phyloP scores from a whole-genome alignment of 306 rosid species.

The Prunus padus region DNA sequence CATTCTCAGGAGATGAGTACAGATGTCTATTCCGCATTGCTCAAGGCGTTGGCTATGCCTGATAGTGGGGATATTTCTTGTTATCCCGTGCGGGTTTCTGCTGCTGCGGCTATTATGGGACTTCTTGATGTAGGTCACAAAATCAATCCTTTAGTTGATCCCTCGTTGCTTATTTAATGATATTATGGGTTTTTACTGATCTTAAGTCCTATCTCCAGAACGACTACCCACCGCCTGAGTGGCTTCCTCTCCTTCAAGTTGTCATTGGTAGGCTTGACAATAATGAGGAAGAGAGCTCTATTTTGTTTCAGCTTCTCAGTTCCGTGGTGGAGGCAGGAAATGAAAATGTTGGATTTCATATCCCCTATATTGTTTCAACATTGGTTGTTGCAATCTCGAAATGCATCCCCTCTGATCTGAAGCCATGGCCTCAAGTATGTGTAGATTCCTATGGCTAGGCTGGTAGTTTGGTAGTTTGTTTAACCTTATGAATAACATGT shows the following conservation, averaged over 20 bases:
- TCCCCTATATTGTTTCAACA: conserved; percentile 62
- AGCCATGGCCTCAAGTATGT: conserved; percentile 90
- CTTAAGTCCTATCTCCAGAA: conserved; percentile 56
- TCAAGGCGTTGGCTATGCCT: conserved; percentile 68
- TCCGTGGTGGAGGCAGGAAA: conserved; percentile 77
- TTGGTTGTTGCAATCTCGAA: conserved; percentile 63
- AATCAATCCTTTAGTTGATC: conserved; percentile 23
- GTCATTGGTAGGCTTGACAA: conserved; percentile 55
- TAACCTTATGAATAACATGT: conserved; percentile 2
- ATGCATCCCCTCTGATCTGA: conserved; percentile 45
- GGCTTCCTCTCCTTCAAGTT: conserved; percentile 86
- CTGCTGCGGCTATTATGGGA: conserved; percentile 76
- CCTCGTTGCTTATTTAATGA: conserved; percentile 2
- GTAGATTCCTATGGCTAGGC: conserved; percentile 21
- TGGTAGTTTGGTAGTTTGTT: conserved; percentile 24
- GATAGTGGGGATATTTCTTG: conserved; percentile 57
- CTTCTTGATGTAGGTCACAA: conserved; percentile 71
- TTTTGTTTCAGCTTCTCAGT: conserved; percentile 74
- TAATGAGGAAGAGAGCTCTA: conserved; percentile 65
- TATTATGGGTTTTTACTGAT: conserved; percentile 25
- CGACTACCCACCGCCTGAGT: conserved; percentile 83
- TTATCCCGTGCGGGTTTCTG: conserved; percentile 86
- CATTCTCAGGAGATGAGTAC: conserved; percentile 73
- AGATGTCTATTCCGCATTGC: conserved; percentile 69
- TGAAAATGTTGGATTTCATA: conserved; percentile 67